Conservation (phyloP, 169 alveolate genomes). For the Plasmodium gonderi region DNA sequence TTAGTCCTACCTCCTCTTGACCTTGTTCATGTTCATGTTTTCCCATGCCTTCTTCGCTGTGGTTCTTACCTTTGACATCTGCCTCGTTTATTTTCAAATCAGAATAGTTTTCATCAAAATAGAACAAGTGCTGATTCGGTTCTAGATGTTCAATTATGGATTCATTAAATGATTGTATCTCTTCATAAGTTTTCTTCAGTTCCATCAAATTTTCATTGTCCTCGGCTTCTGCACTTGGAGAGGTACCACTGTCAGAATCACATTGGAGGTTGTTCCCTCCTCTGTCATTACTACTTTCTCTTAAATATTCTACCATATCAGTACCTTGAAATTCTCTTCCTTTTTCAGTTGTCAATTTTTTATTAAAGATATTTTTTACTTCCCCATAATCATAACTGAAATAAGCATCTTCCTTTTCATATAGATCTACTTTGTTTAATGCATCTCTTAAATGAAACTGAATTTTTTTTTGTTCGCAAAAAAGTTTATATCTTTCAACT, state of each 20-base stretch:
- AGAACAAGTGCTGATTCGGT: slow-evolving; percentile 20
- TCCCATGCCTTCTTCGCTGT: neutral
- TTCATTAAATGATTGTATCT: slow-evolving; percentile 48
- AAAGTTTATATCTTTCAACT: slow-evolving; percentile 27
- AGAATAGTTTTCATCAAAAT: slow-evolving; percentile 17
- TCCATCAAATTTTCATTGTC: slow-evolving; percentile 44
- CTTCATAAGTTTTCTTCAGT: slow-evolving; percentile 46
- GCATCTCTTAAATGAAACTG: slow-evolving; percentile 20
- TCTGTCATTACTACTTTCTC: neutral
- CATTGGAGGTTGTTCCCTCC: neutral
- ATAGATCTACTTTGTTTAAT: slow-evolving; percentile 1
- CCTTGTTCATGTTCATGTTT: neutral
- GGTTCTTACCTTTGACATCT: neutral
- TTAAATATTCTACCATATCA: neutral
- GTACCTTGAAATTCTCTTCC: neutral
- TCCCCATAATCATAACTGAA: slow-evolving; percentile 36
- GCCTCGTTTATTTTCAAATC: neutral
- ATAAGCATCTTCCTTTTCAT: slow-evolving; percentile 24
- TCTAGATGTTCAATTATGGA: slow-evolving; percentile 27
- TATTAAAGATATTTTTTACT: slow-evolving; percentile 17
- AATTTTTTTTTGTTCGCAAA: slow-evolving; percentile 19
- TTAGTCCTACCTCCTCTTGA: neutral
- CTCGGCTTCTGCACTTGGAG: neutral
- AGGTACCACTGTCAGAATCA: neutral
- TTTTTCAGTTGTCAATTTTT: neutral